Conservation (phyloP, 164 flowering plant species). For the Vitis labrusca region DNA sequence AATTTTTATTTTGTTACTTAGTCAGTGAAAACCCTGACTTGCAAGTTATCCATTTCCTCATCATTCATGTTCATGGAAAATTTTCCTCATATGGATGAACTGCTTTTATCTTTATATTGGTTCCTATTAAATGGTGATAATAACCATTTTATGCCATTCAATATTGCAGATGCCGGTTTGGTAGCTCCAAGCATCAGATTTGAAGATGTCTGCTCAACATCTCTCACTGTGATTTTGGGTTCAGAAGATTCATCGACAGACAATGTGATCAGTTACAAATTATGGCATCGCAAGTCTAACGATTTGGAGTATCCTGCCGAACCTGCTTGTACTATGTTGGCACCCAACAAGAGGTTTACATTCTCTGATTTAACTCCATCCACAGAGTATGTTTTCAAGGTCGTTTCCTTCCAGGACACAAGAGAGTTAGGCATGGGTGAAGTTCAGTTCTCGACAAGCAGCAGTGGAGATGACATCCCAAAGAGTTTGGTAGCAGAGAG, state of each 20-base stretch:
- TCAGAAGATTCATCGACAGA: slow-evolving; percentile 31
- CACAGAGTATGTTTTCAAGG: slow-evolving; percentile 69
- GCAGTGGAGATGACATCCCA: slow-evolving; percentile 14
- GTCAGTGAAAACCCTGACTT: neutral
- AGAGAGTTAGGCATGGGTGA: slow-evolving; percentile 55
- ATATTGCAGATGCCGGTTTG: slow-evolving; percentile 36
- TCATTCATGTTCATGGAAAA: neutral
- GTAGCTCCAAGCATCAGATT: slow-evolving; percentile 41
- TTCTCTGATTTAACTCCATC: slow-evolving; percentile 59
- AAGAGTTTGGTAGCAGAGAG: slow-evolving; percentile 38
- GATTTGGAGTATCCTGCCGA: slow-evolving; percentile 49
- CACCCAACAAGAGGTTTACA: slow-evolving; percentile 47
- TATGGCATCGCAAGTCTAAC: slow-evolving; percentile 76
- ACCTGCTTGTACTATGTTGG: slow-evolving; percentile 56
- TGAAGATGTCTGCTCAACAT: slow-evolving; percentile 57
- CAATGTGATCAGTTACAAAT: slow-evolving; percentile 32
- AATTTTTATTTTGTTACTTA: neutral
- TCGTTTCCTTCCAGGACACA: slow-evolving; percentile 34
- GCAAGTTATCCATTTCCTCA: neutral
- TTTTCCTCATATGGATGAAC: too few relatives aligned
- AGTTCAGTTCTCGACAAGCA: slow-evolving; percentile 39
- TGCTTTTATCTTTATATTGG: too few relatives aligned
- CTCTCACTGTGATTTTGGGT: slow-evolving; percentile 53
- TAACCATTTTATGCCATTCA: neutral
- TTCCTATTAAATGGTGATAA: neutral